Base-by-base conservation (phyloP, 1,284 basidiomycete species). In the Puccinia horiana region DNA sequence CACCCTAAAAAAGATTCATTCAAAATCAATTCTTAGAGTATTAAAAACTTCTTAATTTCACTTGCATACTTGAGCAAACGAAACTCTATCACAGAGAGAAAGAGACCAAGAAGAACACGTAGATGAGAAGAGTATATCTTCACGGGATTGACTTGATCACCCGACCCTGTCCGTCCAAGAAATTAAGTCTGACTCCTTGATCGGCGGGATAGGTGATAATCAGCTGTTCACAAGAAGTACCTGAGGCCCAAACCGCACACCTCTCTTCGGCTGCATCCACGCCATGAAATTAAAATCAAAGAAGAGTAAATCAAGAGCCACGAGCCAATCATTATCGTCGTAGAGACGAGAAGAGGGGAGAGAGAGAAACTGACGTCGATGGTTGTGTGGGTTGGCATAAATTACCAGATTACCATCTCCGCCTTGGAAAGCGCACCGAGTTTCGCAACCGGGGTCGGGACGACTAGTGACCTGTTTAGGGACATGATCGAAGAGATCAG, bases 321-420 rank as follows among this genome's bases (percentile, higher is more conserved):
- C 20, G 8, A n/a, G 9, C 32, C n/a, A 72, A 75, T 54, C 32
- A 16, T 40, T 4, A 42, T 4, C 47, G 12, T 73, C 42, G 37
- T 37, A n/a, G 16, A 74, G 35, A 40, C 49, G 23, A 74, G 32
- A 52, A 26, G 8, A 42, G 8, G 20, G 23, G 37, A 29, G 47
- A 16, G 29, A 61, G 42, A 49, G 35, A 1, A 1, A 75, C 80
- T 35, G 37, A 82, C 80, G 80, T 67, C 58, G 65, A 52, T 75
- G 54, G 47, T 82, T 63, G 70, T 67, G 40, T 23, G 80, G 80
- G 40, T 76, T 76, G 2, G 69, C 80, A 76, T 82, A 82, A 26
- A 82, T 76, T 0, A 82, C 80, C n/a, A 82, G 42, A 42, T 82
- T 82, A 0, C 80, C 80, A 76, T 82, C 80, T 0, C 72, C 63